Evolutionary conservation across 2,329 filamentous ascomycete genomes (phyloP).

Genomic region (Beauveria sp.): DNA sequence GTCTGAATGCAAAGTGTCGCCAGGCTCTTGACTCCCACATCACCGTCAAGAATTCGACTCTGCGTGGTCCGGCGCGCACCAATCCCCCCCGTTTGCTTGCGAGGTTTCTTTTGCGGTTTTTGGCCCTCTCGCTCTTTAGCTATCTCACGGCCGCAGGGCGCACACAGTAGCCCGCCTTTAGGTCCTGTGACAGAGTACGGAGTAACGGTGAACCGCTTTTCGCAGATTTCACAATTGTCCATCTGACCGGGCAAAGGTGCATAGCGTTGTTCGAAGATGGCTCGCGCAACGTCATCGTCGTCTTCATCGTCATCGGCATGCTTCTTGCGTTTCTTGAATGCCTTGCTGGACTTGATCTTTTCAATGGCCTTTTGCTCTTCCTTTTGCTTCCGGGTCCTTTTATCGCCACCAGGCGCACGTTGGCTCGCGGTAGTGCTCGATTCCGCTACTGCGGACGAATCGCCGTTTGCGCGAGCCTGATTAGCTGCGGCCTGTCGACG

Average conservation of each 20-base stretch:
- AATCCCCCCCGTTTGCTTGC: conserved; percentile 43
- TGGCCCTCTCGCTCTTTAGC: conserved; percentile 50
- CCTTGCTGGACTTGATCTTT: conserved; percentile 56
- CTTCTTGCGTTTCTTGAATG: conserved; percentile 46
- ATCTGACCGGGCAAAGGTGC: conserved; percentile 72
- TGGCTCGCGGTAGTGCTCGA: conserved; percentile 21
- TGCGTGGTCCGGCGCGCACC: conserved; percentile 66
- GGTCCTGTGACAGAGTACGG: conserved; percentile 77
- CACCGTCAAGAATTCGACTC: conserved; percentile 77
- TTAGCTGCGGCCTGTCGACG: conserved; percentile 30
- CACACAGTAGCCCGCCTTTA: conserved; percentile 78
- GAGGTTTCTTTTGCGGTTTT: conserved; percentile 34
- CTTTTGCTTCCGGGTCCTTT: conserved; percentile 29
- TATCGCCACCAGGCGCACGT: conserved; percentile 16
- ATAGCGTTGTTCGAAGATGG: conserved; percentile 38
- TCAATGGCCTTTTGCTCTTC: conserved; percentile 46
- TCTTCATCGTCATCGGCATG: conserved; percentile 30
- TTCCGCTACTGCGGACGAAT: conserved; percentile 17
- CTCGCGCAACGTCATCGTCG: conserved; percentile 42
- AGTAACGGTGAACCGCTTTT: conserved; percentile 87
- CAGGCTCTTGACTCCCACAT: conserved; percentile 60
- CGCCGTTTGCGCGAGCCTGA: conserved; percentile 13
- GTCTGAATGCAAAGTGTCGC: conserved; percentile 57
- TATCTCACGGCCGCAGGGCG: conserved; percentile 68
- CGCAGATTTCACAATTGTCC: conserved; percentile 78